Conservation (phyloP, 129 eudicot genomes). For the Flaveria ramosissima region DNA sequence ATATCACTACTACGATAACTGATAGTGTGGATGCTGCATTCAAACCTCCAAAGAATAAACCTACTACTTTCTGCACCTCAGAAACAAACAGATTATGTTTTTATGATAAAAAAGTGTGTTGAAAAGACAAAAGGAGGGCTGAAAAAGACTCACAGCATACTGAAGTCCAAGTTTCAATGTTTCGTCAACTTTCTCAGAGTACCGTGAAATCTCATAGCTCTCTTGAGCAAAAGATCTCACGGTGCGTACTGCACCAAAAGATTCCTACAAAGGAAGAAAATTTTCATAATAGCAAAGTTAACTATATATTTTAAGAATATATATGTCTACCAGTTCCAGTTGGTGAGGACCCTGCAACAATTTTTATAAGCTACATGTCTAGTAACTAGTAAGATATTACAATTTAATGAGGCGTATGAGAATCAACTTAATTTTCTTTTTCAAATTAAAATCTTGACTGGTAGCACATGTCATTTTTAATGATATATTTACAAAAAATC, state of each 20-base stretch:
- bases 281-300: not conserved
- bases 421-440: not conserved
- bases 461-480: not conserved
- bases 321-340: not conserved
- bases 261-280: conserved; percentile 53
- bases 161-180: conserved; percentile 83
- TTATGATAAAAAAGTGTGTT: not conserved
- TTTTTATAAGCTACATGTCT: not conserved
- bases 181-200: conserved; percentile 82
- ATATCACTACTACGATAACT: conserved; percentile 80
- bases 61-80: conserved; percentile 70
- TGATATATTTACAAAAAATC: not conserved
- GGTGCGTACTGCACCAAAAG: conserved; percentile 90
- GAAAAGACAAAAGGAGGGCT: not conserved
- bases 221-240: conserved; percentile 96
- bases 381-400: not conserved
- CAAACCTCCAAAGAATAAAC: conserved; percentile 81
- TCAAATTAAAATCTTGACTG: not conserved
- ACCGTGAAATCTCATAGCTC: conserved; percentile 55
- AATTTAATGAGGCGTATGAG: not conserved
- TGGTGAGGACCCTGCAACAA: not conserved
- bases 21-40: conserved; percentile 91
- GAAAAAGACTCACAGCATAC: conserved; percentile 73
- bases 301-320: not conserved
- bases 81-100: conserved; percentile 6